Percentiles rank a stretch among this genome's conserved stretches.
These are phyloP conservation scores for Penicillium capsulatum DNA, from an alignment of 2,329 filamentous ascomycete species.

Conservation along the genomic window DNA sequence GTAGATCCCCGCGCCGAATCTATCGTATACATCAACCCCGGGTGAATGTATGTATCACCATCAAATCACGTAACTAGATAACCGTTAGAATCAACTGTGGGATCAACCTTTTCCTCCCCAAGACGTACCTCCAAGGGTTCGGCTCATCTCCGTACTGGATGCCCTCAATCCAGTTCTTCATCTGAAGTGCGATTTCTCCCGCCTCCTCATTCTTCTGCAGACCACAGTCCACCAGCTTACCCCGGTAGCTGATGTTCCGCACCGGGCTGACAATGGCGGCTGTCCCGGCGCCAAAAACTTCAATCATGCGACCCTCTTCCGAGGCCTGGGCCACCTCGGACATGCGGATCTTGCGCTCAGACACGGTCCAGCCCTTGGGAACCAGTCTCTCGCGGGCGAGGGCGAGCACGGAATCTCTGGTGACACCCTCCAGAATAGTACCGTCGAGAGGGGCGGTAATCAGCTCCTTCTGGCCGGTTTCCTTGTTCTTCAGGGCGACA, in stretches of 20 bases:
- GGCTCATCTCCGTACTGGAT: conserved; percentile 94
- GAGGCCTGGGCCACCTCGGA: conserved; percentile 74
- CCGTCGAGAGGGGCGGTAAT: conserved; percentile 94
- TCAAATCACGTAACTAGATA: conserved; percentile 25
- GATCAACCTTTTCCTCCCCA: background rate
- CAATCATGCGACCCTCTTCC: conserved; percentile 77
- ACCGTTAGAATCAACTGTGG: conserved; percentile 6
- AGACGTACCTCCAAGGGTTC: conserved; percentile 78
- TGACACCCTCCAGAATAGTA: conserved; percentile 93
- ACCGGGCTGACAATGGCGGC: conserved; percentile 92
- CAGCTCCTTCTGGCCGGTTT: conserved; percentile 86
- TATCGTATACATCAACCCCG: no score
- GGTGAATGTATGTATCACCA: no score
- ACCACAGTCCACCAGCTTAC: conserved; percentile 75
- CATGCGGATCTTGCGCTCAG: conserved; percentile 92
- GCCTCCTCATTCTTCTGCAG: conserved; percentile 77
- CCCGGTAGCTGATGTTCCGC: conserved; percentile 83
- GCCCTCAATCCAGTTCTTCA: conserved; percentile 95
- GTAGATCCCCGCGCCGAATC: no score
- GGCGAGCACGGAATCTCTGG: conserved; percentile 80
- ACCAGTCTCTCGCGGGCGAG: conserved; percentile 78
- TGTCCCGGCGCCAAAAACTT: conserved; percentile 91
- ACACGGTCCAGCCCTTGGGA: conserved; percentile 82
- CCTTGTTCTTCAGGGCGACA: conserved; percentile 75
- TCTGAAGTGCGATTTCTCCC: conserved; percentile 74